These are phyloP conservation scores for Ogataea henricii DNA, from an alignment of 805 yeast genomes.

Conservation along the genomic window DNA sequence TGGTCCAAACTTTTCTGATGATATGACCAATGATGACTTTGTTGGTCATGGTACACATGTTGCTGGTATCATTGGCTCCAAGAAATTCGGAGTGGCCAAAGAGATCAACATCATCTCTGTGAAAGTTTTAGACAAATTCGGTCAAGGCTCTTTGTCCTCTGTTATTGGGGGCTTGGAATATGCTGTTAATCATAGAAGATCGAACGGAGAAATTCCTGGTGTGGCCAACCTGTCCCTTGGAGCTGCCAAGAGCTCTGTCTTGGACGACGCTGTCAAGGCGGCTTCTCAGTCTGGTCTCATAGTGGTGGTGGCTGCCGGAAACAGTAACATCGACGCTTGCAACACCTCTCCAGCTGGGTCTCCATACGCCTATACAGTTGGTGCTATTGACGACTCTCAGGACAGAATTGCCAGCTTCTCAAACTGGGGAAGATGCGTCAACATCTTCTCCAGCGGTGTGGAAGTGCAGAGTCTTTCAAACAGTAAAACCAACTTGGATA, in stretches of 20 bases:
- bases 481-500: conserved; percentile 20
- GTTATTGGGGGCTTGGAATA: conserved; percentile 68
- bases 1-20: conserved; percentile 65
- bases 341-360: conserved; percentile 85
- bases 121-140: conserved; percentile 67
- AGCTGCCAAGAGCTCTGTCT: conserved; percentile 61
- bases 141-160: conserved; percentile 70
- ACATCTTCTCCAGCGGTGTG: conserved; percentile 82
- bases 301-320: conserved; percentile 86
- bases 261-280: conserved; percentile 76
- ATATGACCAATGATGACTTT: conserved; percentile 59
- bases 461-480: conserved; percentile 58
- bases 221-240: conserved; percentile 85
- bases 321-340: conserved; percentile 77
- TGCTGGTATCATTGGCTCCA: conserved; percentile 84
- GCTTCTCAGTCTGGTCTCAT: conserved; percentile 73
- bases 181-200: conserved; percentile 59
- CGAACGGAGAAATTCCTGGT: conserved; percentile 41
- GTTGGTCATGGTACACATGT: conserved; percentile 95
- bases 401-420: conserved; percentile 76
- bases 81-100: conserved; percentile 82
- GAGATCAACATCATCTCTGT: conserved; percentile 64
- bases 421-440: conserved; percentile 94
- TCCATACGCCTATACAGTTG: conserved; percentile 71
- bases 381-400: conserved; percentile 78